Percentiles rank a stretch among this genome's conserved stretches.
phyloP scores from a whole-genome alignment of 306 rosid genomes.

The Comarum palustre region DNA sequence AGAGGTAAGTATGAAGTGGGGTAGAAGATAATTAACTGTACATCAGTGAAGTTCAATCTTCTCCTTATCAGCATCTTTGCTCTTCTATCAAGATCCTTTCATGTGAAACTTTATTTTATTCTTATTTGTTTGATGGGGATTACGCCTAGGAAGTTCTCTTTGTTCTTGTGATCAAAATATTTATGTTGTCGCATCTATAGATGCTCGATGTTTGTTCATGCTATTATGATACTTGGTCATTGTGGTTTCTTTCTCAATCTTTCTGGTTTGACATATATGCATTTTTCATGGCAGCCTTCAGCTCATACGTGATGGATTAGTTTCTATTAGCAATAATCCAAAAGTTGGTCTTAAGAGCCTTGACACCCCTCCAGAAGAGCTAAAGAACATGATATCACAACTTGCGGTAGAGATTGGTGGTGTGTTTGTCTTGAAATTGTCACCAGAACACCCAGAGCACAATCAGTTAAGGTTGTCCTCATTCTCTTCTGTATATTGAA shows the following conservation, averaged over 20 bases:
- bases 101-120: neutral
- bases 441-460: constrained; percentile 52
- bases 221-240: neutral
- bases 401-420: constrained; percentile 70
- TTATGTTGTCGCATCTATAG: neutral
- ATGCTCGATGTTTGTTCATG: neutral
- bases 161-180: neutral
- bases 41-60: neutral
- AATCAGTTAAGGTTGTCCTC: constrained; percentile 66
- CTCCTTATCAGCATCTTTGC: neutral
- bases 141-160: neutral
- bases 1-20: neutral
- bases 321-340: constrained; percentile 44
- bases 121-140: neutral
- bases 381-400: constrained; percentile 55
- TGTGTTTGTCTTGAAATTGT: constrained; percentile 59
- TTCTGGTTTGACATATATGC: constrained; percentile 22
- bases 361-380: constrained; percentile 63
- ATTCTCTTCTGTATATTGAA: neutral
- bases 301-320: constrained; percentile 62
- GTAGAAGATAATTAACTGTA: neutral
- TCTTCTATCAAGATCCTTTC: neutral
- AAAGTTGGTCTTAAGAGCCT: constrained; percentile 62
- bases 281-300: constrained; percentile 60
- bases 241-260: neutral